Base-by-base conservation (phyloP, 2,329 filamentous ascomycete species). In the Penicillium nordicum region DNA sequence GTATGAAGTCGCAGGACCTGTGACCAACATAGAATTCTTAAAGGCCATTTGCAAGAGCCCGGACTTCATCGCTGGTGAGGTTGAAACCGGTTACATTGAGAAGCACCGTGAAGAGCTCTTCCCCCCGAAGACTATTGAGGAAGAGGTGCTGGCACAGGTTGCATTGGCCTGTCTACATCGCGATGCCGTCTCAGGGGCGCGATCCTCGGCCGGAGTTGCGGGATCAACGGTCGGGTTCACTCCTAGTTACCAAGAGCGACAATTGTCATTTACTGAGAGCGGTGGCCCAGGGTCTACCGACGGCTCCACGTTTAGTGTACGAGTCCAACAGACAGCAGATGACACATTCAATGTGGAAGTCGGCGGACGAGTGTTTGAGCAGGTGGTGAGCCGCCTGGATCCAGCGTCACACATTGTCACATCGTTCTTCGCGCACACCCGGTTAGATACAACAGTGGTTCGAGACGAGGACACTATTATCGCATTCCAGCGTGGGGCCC, bases 1-100 rank as follows among this genome's bases (percentile, higher is more conserved):
- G 46, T 99, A 97, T 70, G 91, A 99, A 74, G 87, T 99, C 11
- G 94, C 93, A 3, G 94, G 94, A 0, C 84, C 95, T 8, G 88
- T 90, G 69, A 99, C 94, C 7, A 99, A 99, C 71, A 92, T 99
- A 59, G 94, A 97, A 73, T 99, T 99, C 69, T 78, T 99, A 57
- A 97, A 97, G 78, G 84, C 87, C 9, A 82, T 97, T 54, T 96
- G 92, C 72, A 83, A 85, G 44, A 92, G 89, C 57, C 82, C 84
- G 0, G 90, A 88, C 48, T 99, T 99, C 69, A 83, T 96, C 55
- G 83, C 83, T 11, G 94, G 93, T 9, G 86, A 94, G 21, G 92
- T 99, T 14, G 93, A 99, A 74, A 99, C 94, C 0, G 93, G 93
- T 1, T 99, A 96, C 71, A 97, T 99, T 63, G 87, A 92, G 53